Conservation (phyloP, 305 asterid genomes). For the Withania somnifera region DNA sequence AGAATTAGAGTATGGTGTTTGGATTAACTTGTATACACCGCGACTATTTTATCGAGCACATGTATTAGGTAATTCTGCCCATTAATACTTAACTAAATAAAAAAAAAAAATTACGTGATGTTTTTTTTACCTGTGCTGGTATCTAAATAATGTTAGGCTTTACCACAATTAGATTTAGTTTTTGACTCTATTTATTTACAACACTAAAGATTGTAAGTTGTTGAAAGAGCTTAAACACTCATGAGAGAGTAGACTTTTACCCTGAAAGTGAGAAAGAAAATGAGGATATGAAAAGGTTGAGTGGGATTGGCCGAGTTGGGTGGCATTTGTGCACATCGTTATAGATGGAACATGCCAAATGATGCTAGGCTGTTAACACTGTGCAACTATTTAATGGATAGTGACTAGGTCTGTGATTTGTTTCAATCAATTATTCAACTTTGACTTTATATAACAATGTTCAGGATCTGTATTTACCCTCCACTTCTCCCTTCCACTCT, state of each 20-base stretch:
- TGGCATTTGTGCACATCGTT: neutral
- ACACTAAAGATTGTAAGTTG: neutral
- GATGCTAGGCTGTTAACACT: neutral
- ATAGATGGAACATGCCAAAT: neutral
- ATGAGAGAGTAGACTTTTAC: neutral
- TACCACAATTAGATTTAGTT: neutral
- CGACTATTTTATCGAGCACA: neutral
- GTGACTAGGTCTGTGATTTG: neutral
- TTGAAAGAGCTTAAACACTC: neutral
- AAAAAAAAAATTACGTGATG: too few species aligned
- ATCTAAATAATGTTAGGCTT: neutral
- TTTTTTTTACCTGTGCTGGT: neutral
- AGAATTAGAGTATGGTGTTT: neutral
- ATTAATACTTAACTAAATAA: neutral
- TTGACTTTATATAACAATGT: neutral
- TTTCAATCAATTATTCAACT: neutral
- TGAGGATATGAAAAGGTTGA: neutral
- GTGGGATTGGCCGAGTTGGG: neutral
- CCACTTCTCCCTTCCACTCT: neutral
- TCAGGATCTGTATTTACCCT: neutral
- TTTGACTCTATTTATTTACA: neutral
- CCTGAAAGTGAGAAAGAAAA: neutral
- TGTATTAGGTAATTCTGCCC: neutral
- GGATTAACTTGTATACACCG: too few species aligned
- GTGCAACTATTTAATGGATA: neutral